Base-by-base conservation (phyloP, 805 yeast species). In the Yamadazyma phyllophila region DNA sequence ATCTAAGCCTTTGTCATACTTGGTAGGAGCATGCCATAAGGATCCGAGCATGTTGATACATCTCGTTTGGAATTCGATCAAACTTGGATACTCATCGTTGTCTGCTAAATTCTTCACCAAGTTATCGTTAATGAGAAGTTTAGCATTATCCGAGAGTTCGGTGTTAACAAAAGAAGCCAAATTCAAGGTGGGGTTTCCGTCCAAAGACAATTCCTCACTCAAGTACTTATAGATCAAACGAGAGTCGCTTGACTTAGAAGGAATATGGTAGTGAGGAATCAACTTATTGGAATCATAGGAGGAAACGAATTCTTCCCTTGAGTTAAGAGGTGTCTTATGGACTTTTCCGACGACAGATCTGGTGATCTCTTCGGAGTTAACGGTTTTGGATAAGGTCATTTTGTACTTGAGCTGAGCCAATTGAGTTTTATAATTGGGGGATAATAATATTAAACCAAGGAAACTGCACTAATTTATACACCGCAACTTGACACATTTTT, bases 141-240 rank as follows among this genome's bases (percentile, higher is more conserved):
- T 45, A 27, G 66, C 66, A 33, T 36, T 48, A 14, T 66, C 65
- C 44, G 80, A 80, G 16, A 83, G 60, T 52, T 71, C 76, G 7
- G 96, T 90, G 67, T 87, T 88, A 52, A 90, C 97, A 61, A 90
- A 90, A 26, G 92, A 83, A 2, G 97, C 97, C 62, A 90, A 66
- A 62, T 91, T 90, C 62, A 90, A 73, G 15, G 82, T 80, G 17
- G 96, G 94, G 55, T 76, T 81, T 13, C 97, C 97, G 61, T 90
- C 97, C 48, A 91, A 73, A 11, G 82, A 71, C 65, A 91, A 71
- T 52, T 87, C 96, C 58, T 85, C 86, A 52, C 77, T 81, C 49
- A 90, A 72, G 57, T 85, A 66, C 34, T 80, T 73, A 59, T 81
- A 84, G 8, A 88, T 84, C 43, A 73, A 61, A 7, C 69, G 69